A percentile compares a stretch with the other conserved stretches of the same genome.
phyloP scores from a whole-genome alignment of 495 filamentous ascomycete species.

The Tuber aestivum region DNA sequence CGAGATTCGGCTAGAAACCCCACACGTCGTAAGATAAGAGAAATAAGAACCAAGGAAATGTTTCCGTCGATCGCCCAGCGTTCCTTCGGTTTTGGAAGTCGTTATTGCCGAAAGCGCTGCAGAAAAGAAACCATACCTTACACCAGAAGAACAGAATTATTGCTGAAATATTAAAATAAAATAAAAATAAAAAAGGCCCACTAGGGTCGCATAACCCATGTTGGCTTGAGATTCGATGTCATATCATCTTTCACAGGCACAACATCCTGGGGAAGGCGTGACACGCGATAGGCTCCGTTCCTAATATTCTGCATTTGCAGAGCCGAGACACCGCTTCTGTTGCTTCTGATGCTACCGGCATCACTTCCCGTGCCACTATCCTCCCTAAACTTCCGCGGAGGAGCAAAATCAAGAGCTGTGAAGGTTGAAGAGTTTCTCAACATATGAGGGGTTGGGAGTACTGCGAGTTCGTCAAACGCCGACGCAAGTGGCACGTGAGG shows the following conservation, averaged over 20 bases:
- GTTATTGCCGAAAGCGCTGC: slow-evolving; percentile 30
- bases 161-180: slow-evolving; percentile 7
- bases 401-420: slow-evolving; percentile 90
- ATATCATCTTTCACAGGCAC: slow-evolving; percentile 78
- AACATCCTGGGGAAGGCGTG: slow-evolving; percentile 71
- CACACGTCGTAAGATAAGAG: slow-evolving; percentile 27
- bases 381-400: slow-evolving; percentile 76
- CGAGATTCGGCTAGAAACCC: slow-evolving; percentile 12
- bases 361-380: slow-evolving; percentile 65
- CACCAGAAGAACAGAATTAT: slow-evolving; percentile 43
- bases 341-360: slow-evolving; percentile 83
- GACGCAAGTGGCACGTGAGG: slow-evolving; percentile 71
- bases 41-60: slow-evolving; percentile 40
- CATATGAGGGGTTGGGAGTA: slow-evolving; percentile 79
- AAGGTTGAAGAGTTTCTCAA: slow-evolving; percentile 86
- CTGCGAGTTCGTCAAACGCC: slow-evolving; percentile 77
- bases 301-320: slow-evolving; percentile 70
- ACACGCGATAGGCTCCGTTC: slow-evolving; percentile 82
- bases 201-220: slow-evolving; percentile 59
- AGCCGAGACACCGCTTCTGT: slow-evolving; percentile 68
- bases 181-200: slow-evolving; percentile 15
- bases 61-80: slow-evolving; percentile 34
- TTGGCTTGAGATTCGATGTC: slow-evolving; percentile 63
- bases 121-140: slow-evolving; percentile 28
- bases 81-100: slow-evolving; percentile 32